A percentile compares a stretch with the other conserved stretches of the same genome.
These are phyloP conservation scores for Aureobasidium vineae DNA, from an alignment of 2,329 filamentous ascomycete genomes.

Conservation along the genomic window DNA sequence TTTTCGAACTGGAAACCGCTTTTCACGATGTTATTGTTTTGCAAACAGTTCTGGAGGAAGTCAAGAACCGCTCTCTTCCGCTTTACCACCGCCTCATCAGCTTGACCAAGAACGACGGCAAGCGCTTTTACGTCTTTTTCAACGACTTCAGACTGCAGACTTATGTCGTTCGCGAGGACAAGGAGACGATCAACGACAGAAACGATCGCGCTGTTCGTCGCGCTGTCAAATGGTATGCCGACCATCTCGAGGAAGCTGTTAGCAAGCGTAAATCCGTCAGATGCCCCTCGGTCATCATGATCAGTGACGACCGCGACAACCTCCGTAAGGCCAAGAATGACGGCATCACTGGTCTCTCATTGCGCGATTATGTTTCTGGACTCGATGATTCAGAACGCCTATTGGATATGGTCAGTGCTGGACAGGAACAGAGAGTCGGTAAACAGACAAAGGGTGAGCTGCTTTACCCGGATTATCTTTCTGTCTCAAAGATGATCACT, in stretches of 20 bases:
- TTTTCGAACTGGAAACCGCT: constrained; percentile 86
- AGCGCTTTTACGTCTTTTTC: constrained; percentile 98
- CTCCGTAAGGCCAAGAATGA: constrained; percentile 77
- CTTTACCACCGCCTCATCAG: constrained; percentile 91
- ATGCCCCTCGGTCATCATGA: constrained; percentile 81
- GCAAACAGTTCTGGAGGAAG: constrained; percentile 93
- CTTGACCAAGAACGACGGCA: constrained; percentile 91
- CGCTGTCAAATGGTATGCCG: constrained; percentile 85
- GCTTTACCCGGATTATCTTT: constrained; percentile 86
- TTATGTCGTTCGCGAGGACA: constrained; percentile 68
- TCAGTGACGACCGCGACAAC: constrained; percentile 90
- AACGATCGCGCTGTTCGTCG: constrained; percentile 89
- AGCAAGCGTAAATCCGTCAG: constrained; percentile 54
- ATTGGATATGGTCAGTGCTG: constrained; percentile 88
- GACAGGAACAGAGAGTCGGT: constrained; percentile 64
- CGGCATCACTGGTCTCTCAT: constrained; percentile 64
- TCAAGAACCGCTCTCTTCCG: constrained; percentile 88
- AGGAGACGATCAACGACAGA: constrained; percentile 91
- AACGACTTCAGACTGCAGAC: constrained; percentile 97
- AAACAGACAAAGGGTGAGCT: constrained; percentile 67
- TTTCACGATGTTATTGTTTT: constrained; percentile 97
- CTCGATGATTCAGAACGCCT: constrained; percentile 81
- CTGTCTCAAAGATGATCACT: constrained; percentile 89
- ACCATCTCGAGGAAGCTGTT: constrained; percentile 68
- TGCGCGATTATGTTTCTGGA: constrained; percentile 72